Evolutionary conservation across 345 rosid species (phyloP), one percentile per base, ranked within the genome.

Genomic region (Pistacia integerrima): DNA sequence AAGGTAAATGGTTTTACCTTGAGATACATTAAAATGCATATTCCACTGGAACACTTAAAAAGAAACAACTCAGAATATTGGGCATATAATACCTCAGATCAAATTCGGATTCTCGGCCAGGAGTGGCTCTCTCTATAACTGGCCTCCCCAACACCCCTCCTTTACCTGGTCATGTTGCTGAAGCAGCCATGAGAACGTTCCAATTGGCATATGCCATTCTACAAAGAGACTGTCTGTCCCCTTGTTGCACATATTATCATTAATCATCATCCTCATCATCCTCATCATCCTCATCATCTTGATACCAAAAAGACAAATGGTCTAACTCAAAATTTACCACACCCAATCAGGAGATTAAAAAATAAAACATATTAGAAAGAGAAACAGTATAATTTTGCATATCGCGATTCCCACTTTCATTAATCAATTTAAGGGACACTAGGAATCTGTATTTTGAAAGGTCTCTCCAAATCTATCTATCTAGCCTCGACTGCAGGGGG

Each of bases 41-140:
- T 63, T 10, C 35, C 22, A 28, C 22, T 14, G 16, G 41, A 41
- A 44, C 51, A 8, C 1, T 2, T 20, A 5, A 70, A 64, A 44
- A 70, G 48, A 11, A 71, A 51, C n/a, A 58, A 0, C 33, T 44
- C 60, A 16, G 49, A 65, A 54, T 62, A 35, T 46, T 58, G 18
- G 62, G 44, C 11, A 58, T 46, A 28, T 49, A 89, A 90, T 68
- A 90, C n/a, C n/a, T n/a, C n/a, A n/a, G n/a, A n/a, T n/a, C n/a
- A n/a, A n/a, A n/a, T n/a, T n/a, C n/a, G n/a, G 94, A 88, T 79
- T 89, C 92, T 54, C 90, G 97, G 75, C 89, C 92, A 74, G 94
- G 94, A 54, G 85, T 78, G 51, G 91, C 85, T 87, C 77, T 90
- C 82, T 91, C 93, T 77, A 83, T 89, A 59, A 89, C 76, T 12